A percentile compares a stretch with the other conserved stretches of the same genome.
Conservation (phyloP, 768 basidiomycete genomes). For the Hypsizygus marmoreus region DNA sequence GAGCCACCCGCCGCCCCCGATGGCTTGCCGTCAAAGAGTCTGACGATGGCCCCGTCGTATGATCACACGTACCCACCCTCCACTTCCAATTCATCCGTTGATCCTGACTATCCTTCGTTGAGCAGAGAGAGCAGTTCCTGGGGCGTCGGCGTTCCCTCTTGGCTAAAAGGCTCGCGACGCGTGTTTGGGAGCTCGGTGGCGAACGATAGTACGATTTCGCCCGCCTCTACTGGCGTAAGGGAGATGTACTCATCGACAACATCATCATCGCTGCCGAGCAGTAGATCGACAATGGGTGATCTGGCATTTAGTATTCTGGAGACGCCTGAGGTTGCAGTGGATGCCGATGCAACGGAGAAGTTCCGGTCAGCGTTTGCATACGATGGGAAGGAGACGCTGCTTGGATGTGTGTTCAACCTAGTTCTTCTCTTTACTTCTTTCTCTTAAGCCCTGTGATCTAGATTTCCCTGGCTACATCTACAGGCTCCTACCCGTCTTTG, state of each 20-base stretch:
- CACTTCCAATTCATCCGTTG: constrained; percentile 48
- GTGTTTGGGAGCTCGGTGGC: constrained; percentile 34
- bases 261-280: constrained; percentile 29
- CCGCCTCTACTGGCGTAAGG: constrained; percentile 43
- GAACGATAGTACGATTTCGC: constrained; percentile 26
- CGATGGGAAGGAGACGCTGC: constrained; percentile 80
- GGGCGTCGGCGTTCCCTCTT: constrained; percentile 71
- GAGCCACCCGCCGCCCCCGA: constrained; percentile 11
- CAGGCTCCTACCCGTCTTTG: constrained; percentile 86
- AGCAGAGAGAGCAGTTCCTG: constrained; percentile 56
- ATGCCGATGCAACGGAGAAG: constrained; percentile 68
- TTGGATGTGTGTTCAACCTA: constrained; percentile 84
- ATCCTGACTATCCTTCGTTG: constrained; percentile 49
- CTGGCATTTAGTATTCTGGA: constrained; percentile 84
- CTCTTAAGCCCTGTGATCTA: constrained; percentile 30
- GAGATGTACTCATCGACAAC: constrained; percentile 59
- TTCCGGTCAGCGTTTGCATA: constrained; percentile 84
- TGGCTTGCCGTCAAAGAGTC: constrained; percentile 11
- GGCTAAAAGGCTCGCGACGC: constrained; percentile 58
- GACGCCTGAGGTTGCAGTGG: constrained; percentile 61
- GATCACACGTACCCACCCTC: constrained; percentile 85
- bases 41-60: constrained; percentile 26
- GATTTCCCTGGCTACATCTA: constrained; percentile 92
- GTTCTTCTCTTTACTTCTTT: not conserved
- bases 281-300: constrained; percentile 49